Evolutionary conservation across 345 rosid species (phyloP).

Genomic region (Abelmoschus esculentus): DNA sequence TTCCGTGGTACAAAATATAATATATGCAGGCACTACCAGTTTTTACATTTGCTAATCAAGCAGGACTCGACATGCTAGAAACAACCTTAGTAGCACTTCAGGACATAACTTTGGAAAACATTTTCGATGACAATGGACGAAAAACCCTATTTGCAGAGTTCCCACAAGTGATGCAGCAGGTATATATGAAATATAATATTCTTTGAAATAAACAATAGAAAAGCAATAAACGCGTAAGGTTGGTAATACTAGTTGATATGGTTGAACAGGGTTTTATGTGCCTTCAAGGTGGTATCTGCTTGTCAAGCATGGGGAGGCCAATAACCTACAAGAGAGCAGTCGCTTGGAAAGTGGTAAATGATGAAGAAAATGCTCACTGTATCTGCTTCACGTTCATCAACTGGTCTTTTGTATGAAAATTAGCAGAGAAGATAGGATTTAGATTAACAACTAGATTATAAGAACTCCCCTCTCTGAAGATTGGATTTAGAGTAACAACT

Average conservation of each 20-base stretch:
- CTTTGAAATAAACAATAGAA: not conserved
- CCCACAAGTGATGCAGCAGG: constrained; percentile 90
- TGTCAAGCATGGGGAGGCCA: constrained; percentile 96
- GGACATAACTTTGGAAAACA: constrained; percentile 71
- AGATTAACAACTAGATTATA: no score
- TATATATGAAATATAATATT: constrained; percentile 4
- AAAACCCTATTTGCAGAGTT: constrained; percentile 66
- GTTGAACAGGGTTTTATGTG: constrained; percentile 69
- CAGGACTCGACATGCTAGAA: constrained; percentile 98
- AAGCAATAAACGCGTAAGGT: not conserved
- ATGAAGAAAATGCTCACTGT: constrained; percentile 83
- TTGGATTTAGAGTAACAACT: not conserved
- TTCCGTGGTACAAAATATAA: not conserved
- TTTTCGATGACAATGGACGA: constrained; percentile 61
- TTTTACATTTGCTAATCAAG: constrained; percentile 87
- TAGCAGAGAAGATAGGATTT: not conserved
- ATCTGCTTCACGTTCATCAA: constrained; percentile 88
- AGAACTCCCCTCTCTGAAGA: not conserved
- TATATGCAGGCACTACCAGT: constrained; percentile 53
- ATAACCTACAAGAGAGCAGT: constrained; percentile 79
- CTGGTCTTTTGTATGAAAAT: constrained; percentile 79
- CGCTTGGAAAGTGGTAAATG: constrained; percentile 93
- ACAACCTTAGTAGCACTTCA: constrained; percentile 79
- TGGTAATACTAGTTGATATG: not conserved
- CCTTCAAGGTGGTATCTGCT: constrained; percentile 81